Evolutionary conservation across 306 rosid genomes (phyloP).

Genomic region (Carpinus viminea): DNA sequence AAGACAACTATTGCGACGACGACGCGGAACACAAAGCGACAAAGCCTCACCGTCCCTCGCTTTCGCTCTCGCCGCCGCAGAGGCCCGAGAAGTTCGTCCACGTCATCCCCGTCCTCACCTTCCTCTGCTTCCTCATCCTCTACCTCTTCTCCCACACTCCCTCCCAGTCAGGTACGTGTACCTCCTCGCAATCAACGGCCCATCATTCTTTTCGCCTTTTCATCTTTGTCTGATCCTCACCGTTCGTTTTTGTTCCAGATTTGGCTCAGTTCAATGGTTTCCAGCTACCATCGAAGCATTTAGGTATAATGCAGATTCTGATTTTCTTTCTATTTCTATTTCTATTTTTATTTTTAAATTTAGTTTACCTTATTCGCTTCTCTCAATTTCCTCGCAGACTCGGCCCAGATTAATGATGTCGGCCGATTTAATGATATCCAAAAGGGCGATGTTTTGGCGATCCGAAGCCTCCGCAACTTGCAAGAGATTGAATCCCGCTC

Average conservation of each 20-base stretch:
- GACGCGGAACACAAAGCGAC: conserved; percentile 41
- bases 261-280: conserved; percentile 66
- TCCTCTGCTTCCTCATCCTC: conserved; percentile 85
- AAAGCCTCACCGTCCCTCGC: conserved; percentile 62
- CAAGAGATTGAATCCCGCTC: conserved; percentile 44
- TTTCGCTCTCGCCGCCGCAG: conserved; percentile 49
- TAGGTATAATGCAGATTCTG: conserved; percentile 45
- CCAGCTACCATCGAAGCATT: conserved; percentile 31
- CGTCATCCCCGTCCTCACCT: conserved; percentile 83
- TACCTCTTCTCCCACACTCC: conserved; percentile 90
- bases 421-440: conserved; percentile 31
- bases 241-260: conserved; percentile 38
- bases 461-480: conserved; percentile 58
- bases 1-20: conserved; percentile 25
- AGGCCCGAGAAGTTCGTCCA: conserved; percentile 71
- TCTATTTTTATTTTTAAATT: neutral
- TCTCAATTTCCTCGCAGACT: neutral
- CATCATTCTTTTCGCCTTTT: neutral
- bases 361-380: neutral
- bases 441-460: conserved; percentile 57
- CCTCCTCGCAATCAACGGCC: neutral
- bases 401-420: conserved; percentile 43
- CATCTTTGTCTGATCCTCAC: neutral
- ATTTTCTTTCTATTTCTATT: neutral
- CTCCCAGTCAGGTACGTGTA: conserved; percentile 65